Conservation (phyloP, 2,329 filamentous ascomycete genomes). For the Diaporthe capsici region DNA sequence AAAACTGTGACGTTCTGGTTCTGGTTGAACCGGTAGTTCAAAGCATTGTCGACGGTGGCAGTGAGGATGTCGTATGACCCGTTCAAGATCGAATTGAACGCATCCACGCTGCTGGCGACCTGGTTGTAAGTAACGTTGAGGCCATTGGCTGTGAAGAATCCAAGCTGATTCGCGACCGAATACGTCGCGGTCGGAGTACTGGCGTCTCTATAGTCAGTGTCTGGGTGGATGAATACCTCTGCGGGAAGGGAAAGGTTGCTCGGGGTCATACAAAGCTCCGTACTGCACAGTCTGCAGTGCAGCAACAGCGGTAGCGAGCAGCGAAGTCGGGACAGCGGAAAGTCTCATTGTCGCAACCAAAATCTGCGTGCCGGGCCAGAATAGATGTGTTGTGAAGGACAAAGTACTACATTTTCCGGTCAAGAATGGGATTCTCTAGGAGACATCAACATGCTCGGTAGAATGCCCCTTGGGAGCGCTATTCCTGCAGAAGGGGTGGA, state of each 20-base stretch:
- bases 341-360: slow-evolving; percentile 25
- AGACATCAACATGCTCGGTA: neutral
- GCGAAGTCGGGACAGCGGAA: slow-evolving; percentile 15
- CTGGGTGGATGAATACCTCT: neutral
- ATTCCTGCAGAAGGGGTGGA: slow-evolving; percentile 1
- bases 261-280: slow-evolving; percentile 42
- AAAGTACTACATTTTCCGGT: neutral
- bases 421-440: slow-evolving; percentile 6
- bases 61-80: slow-evolving; percentile 49
- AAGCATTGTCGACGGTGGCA: slow-evolving; percentile 49
- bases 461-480: neutral
- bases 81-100: slow-evolving; percentile 44
- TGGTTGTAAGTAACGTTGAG: slow-evolving; percentile 49
- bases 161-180: slow-evolving; percentile 50
- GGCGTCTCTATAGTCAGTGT: neutral
- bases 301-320: neutral
- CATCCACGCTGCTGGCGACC: slow-evolving; percentile 48
- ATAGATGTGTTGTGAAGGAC: neutral
- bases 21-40: slow-evolving; percentile 50
- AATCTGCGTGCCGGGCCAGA: slow-evolving; percentile 13
- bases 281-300: slow-evolving; percentile 40
- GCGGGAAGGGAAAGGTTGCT: neutral
- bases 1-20: slow-evolving; percentile 48
- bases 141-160: slow-evolving; percentile 47
- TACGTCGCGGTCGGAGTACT: slow-evolving; percentile 47